Evolutionary conservation across 1,284 basidiomycete species (phyloP).

Genomic region (Moniliella sp.): DNA sequence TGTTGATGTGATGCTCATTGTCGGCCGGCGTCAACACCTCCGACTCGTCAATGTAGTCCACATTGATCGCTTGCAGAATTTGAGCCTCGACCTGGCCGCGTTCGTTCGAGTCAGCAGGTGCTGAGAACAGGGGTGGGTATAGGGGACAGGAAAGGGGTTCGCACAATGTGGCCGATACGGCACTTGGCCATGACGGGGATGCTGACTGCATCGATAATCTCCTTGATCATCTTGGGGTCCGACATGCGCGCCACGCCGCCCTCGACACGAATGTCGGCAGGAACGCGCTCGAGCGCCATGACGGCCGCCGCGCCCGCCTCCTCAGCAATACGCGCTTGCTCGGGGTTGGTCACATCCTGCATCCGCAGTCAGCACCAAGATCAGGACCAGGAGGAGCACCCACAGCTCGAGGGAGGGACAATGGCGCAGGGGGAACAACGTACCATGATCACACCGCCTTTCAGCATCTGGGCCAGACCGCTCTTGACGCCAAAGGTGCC

Average conservation of each 20-base stretch:
- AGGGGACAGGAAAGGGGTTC: neutral
- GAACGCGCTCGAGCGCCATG: conserved; percentile 70
- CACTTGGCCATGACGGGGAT: conserved; percentile 45
- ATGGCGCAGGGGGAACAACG: too few relatives aligned
- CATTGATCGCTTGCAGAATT: conserved; percentile 79
- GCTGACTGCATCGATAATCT: conserved; percentile 49
- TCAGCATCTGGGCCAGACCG: conserved; percentile 35
- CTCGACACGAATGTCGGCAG: conserved; percentile 55
- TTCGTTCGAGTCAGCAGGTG: neutral
- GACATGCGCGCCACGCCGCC: conserved; percentile 33
- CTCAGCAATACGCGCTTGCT: conserved; percentile 83
- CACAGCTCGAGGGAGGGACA: too few relatives aligned
- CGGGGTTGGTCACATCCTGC: conserved; percentile 47
- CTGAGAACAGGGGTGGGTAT: neutral
- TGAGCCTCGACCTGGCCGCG: conserved; percentile 39
- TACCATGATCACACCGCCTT: conserved; percentile 37
- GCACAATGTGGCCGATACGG: conserved; percentile 89
- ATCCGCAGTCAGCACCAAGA: conserved; percentile 23
- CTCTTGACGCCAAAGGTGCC: conserved; percentile 83
- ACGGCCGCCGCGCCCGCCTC: conserved; percentile 93
- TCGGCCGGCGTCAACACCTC: conserved; percentile 88
- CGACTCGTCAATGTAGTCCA: conserved; percentile 89
- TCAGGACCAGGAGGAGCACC: conserved; percentile 54
- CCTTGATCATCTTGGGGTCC: conserved; percentile 87
- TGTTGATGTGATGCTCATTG: conserved; percentile 37